phyloP scores from a whole-genome alignment of 2,329 filamentous ascomycete genomes.

The Pseudonectria foliicola region DNA sequence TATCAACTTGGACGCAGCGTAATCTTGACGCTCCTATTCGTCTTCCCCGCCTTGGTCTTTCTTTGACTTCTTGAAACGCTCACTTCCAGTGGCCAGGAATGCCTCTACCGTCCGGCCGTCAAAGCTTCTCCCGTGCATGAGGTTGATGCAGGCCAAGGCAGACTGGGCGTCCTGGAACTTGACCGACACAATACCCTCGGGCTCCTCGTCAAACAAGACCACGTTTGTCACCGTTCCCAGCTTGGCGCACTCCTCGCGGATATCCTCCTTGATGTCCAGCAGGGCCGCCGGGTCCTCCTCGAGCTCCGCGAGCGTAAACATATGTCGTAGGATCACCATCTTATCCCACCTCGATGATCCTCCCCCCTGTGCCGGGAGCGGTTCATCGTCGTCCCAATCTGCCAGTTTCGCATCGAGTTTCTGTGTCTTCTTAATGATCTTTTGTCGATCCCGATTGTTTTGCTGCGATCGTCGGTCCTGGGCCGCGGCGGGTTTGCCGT shows the following conservation, averaged over 20 bases:
- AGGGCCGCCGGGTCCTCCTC: slow-evolving; percentile 77
- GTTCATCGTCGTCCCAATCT: slow-evolving; percentile 91
- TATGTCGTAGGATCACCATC: slow-evolving; percentile 79
- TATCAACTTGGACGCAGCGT: neutral
- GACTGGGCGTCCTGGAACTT: slow-evolving; percentile 67
- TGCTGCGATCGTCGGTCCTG: slow-evolving; percentile 38
- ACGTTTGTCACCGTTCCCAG: slow-evolving; percentile 86
- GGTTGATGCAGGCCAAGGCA: slow-evolving; percentile 63
- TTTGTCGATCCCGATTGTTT: slow-evolving; percentile 67
- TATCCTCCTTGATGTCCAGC: slow-evolving; percentile 90
- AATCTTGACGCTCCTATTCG: slow-evolving; percentile 15
- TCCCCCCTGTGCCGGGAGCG: slow-evolving; percentile 39
- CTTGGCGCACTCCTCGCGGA: slow-evolving; percentile 82
- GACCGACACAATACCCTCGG: slow-evolving; percentile 77
- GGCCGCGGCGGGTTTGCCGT: slow-evolving; percentile 18
- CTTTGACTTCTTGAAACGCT: slow-evolving; percentile 66
- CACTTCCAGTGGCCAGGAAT: slow-evolving; percentile 60
- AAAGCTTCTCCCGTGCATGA: slow-evolving; percentile 78
- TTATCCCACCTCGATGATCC: slow-evolving; percentile 59
- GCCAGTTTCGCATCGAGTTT: slow-evolving; percentile 86
- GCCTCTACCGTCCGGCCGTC: slow-evolving; percentile 66
- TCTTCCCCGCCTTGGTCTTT: slow-evolving; percentile 42
- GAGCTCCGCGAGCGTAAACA: slow-evolving; percentile 83
- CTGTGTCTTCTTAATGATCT: slow-evolving; percentile 85
- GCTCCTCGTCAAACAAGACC: slow-evolving; percentile 80